Conservation (phyloP, 345 rosid genomes). For the Eucalyptus globulus region DNA sequence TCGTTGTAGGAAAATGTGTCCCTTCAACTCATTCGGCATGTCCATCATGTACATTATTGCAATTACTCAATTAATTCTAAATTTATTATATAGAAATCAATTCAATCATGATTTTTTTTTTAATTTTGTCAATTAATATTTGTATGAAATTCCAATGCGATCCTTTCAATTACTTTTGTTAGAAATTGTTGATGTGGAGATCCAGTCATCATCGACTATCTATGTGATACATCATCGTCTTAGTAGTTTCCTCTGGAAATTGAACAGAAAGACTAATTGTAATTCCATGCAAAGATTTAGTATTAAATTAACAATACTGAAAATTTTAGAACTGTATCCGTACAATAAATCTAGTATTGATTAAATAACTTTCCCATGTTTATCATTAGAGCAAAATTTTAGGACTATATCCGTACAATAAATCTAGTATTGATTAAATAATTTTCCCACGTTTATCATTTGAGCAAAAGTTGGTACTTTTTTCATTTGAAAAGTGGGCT, state of each 20-base stretch:
- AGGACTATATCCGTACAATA: neutral
- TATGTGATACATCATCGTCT: too few relatives aligned
- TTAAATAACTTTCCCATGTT: neutral
- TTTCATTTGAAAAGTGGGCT: neutral
- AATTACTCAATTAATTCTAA: neutral
- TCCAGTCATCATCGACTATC: too few relatives aligned
- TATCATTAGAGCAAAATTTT: neutral
- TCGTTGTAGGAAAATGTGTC: neutral
- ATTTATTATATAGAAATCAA: neutral
- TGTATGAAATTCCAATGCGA: accelerated
- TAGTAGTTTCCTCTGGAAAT: too few relatives aligned
- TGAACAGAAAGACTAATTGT: too few relatives aligned
- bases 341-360: neutral
- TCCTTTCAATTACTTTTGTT: neutral
- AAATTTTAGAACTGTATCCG: too few relatives aligned
- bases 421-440: neutral
- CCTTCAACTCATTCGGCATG: neutral
- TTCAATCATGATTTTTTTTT: accelerated
- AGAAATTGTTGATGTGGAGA: too few relatives aligned
- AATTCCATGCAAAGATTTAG: too few relatives aligned
- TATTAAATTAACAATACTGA: too few relatives aligned
- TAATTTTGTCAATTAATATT: accelerated
- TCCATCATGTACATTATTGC: neutral
- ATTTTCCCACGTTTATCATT: neutral
- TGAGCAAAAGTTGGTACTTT: neutral